These are phyloP conservation scores for Candida xyloterini DNA, from an alignment of 805 yeast species.

Conservation along the genomic window DNA sequence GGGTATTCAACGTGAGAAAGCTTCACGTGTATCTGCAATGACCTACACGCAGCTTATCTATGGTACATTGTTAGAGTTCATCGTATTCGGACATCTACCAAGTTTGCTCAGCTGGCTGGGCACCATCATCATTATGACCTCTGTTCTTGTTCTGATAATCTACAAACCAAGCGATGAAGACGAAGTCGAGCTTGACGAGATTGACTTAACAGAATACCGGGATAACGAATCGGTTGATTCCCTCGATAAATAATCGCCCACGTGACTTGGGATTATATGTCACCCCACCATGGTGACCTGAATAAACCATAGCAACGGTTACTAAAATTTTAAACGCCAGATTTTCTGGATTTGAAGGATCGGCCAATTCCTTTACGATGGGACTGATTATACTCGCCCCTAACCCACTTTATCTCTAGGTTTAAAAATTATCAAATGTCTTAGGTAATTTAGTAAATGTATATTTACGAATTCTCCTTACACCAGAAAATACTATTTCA, in stretches of 20 bases:
- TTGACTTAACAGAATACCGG: not conserved
- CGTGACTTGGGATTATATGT: too few species aligned
- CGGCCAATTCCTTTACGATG: too few species aligned
- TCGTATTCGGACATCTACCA: constrained; percentile 73
- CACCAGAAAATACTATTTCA: constrained; percentile 1
- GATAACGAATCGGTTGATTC: not conserved
- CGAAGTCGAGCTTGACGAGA: constrained; percentile 7
- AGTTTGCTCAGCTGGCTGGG: constrained; percentile 68
- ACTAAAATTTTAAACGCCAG: too few species aligned
- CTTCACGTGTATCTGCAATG: constrained; percentile 74
- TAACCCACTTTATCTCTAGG: too few species aligned
- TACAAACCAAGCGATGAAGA: constrained; percentile 37
- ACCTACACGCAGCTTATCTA: constrained; percentile 73
- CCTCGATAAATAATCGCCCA: constrained; percentile 1
- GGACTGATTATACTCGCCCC: too few species aligned
- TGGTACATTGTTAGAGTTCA: constrained; percentile 71
- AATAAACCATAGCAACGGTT: too few species aligned
- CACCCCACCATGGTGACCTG: too few species aligned
- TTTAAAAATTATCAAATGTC: not conserved
- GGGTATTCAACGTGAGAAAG: constrained; percentile 79
- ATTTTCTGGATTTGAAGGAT: too few species aligned
- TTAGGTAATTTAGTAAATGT: not conserved
- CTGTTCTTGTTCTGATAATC: constrained; percentile 60
- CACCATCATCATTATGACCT: constrained; percentile 58
- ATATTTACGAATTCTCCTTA: not conserved